Evolutionary conservation across 768 basidiomycete genomes (phyloP).

Genomic region (Lentinula raphanica): DNA sequence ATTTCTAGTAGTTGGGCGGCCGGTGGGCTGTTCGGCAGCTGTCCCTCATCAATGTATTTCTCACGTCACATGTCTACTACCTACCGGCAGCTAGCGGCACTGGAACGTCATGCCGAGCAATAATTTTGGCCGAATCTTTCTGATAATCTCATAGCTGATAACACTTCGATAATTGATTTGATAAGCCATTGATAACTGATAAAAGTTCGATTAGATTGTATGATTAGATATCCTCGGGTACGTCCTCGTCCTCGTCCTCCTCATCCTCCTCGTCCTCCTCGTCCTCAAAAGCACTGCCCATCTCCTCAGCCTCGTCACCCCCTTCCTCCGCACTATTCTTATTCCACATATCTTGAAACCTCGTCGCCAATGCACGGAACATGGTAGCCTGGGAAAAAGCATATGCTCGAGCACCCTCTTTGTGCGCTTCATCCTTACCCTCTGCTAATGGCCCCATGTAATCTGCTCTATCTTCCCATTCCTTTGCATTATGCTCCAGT

Average conservation of each 20-base stretch:
- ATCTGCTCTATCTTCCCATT: not conserved
- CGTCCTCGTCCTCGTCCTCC: not conserved
- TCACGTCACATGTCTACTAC: not conserved
- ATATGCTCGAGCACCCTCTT: not conserved
- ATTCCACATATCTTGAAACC: not conserved
- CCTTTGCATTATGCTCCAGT: not conserved
- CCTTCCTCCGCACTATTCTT: not conserved
- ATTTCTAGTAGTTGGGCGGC: too few relatives aligned
- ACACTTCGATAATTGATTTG: not conserved
- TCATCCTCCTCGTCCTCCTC: not conserved
- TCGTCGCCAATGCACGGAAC: not conserved
- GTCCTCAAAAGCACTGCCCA: not conserved
- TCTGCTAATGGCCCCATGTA: not conserved
- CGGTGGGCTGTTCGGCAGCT: too few relatives aligned
- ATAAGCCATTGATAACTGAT: too few relatives aligned
- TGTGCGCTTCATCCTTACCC: not conserved
- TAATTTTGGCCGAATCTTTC: too few relatives aligned
- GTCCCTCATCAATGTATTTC: too few relatives aligned
- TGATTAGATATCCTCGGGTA: not conserved
- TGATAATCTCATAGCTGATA: not conserved
- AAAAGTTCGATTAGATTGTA: too few relatives aligned
- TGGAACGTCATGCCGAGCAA: too few relatives aligned
- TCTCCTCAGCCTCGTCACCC: not conserved
- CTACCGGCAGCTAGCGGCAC: too few relatives aligned
- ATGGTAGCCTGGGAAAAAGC: not conserved